phyloP scores from a whole-genome alignment of 331 rosid genomes.

The Arachis monticola region DNA sequence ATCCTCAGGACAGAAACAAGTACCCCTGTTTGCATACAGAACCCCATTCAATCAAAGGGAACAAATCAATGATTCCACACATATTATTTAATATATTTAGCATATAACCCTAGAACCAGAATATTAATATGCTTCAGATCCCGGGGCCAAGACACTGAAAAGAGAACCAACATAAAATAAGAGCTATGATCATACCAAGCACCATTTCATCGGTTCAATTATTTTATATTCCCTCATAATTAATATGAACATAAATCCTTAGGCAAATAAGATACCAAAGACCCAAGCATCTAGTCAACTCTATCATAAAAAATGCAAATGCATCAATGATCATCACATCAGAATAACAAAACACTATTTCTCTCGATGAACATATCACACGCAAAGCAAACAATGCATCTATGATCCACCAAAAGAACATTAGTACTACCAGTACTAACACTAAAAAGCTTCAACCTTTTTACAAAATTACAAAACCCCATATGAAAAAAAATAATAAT shows the following conservation, averaged over 20 bases:
- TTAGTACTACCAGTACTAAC: background rate
- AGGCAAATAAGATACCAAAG: background rate
- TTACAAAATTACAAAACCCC: background rate
- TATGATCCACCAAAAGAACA: background rate
- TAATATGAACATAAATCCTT: slow-evolving; percentile 1
- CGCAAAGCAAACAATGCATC: background rate
- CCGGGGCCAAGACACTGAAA: background rate
- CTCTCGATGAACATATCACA: no score
- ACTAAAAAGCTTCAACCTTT: slow-evolving; percentile 24
- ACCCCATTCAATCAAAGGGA: slow-evolving; percentile 4
- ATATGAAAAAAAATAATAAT: background rate
- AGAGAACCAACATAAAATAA: background rate
- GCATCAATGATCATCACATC: slow-evolving; percentile 11
- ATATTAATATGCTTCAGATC: slow-evolving; percentile 10
- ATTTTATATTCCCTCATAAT: background rate
- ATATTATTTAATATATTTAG: slow-evolving; percentile 3
- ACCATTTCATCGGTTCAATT: background rate
- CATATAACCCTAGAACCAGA: slow-evolving; percentile 7
- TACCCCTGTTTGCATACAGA: slow-evolving; percentile 59
- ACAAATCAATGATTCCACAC: background rate
- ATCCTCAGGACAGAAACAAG: slow-evolving; percentile 74
- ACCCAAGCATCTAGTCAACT: slow-evolving; percentile 20
- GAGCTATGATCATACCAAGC: slow-evolving; percentile 14
- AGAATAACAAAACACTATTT: background rate
- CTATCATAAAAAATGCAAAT: background rate